Conservation (phyloP, 306 rosid genomes). For the Potentilla sterilis region DNA sequence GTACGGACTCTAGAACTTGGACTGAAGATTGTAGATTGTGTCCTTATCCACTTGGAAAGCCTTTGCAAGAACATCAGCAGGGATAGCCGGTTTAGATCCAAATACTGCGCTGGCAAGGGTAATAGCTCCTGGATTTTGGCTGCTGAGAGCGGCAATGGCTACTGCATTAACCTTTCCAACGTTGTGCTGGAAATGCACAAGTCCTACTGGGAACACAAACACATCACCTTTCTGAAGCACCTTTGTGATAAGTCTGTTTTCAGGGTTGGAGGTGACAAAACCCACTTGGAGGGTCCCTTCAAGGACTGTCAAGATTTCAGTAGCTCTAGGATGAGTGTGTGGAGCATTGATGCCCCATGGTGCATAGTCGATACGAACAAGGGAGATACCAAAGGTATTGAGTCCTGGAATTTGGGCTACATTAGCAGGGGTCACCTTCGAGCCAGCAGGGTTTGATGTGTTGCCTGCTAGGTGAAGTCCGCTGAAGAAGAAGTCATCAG, state of each 20-base stretch:
- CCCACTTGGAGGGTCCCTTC: slow-evolving; percentile 40
- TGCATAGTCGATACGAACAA: slow-evolving; percentile 35
- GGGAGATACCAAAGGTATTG: slow-evolving; percentile 37
- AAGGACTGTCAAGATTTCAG: slow-evolving; percentile 29
- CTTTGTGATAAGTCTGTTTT: slow-evolving; percentile 27
- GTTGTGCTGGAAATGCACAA: slow-evolving; percentile 35
- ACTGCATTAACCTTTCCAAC: slow-evolving; percentile 13
- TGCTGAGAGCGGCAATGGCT: slow-evolving; percentile 38
- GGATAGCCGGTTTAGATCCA: slow-evolving; percentile 31
- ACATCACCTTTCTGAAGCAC: slow-evolving; percentile 30
- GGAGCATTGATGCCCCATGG: slow-evolving; percentile 36
- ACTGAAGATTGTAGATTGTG: slow-evolving; percentile 8
- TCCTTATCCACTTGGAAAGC: slow-evolving; percentile 29
- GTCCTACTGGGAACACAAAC: slow-evolving; percentile 40
- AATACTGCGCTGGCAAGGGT: slow-evolving; percentile 32
- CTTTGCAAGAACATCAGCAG: slow-evolving; percentile 30
- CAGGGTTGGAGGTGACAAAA: slow-evolving; percentile 35
- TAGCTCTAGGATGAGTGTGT: slow-evolving; percentile 38
- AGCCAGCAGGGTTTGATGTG: slow-evolving; percentile 35
- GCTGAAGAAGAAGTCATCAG: slow-evolving; percentile 38
- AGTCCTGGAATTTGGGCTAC: slow-evolving; percentile 39
- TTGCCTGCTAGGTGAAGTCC: slow-evolving; percentile 33
- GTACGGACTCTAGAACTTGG: not conserved
- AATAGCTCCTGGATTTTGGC: slow-evolving; percentile 42
- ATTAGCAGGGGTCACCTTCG: slow-evolving; percentile 22